Conservation (phyloP, 2,329 filamentous ascomycete species). For the Diplodia sapinea region DNA sequence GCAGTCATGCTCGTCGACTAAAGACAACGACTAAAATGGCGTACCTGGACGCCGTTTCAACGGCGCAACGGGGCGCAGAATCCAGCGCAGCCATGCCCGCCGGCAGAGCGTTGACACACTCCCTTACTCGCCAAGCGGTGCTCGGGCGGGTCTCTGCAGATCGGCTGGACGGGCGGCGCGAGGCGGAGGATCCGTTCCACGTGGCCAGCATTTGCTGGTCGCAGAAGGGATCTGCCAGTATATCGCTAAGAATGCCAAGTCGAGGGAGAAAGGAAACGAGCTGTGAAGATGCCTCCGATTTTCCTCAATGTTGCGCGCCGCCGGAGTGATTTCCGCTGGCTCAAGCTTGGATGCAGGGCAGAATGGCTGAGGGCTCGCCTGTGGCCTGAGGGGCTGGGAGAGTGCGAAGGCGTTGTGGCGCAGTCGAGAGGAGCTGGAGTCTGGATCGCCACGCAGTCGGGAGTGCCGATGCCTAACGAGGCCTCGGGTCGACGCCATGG, state of each 20-base stretch:
- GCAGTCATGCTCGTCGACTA: neutral
- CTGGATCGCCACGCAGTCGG: slow-evolving; percentile 4
- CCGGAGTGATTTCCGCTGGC: too few species aligned
- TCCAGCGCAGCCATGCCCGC: too few species aligned
- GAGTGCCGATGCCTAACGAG: neutral
- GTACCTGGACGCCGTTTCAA: neutral
- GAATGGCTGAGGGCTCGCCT: neutral
- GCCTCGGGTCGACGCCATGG: neutral
- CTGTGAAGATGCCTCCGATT: neutral
- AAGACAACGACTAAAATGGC: neutral
- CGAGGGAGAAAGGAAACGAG: neutral
- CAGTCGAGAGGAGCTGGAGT: neutral
- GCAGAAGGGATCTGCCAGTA: slow-evolving; percentile 20
- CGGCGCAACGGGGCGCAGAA: neutral
- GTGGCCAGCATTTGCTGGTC: slow-evolving; percentile 14
- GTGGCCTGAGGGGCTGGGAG: neutral
- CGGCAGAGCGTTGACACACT: too few species aligned
- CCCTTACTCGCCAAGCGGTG: neutral
- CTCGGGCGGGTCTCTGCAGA: slow-evolving; percentile 6
- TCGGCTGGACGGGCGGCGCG: neutral
- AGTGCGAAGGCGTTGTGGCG: neutral
- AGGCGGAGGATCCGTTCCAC: slow-evolving; percentile 1
- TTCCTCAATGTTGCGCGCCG: neutral
- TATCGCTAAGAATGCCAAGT: slow-evolving; percentile 4
- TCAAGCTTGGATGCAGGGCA: too few species aligned